phyloP scores from a whole-genome alignment of 768 basidiomycete genomes.

The Tricholoma sp. region DNA sequence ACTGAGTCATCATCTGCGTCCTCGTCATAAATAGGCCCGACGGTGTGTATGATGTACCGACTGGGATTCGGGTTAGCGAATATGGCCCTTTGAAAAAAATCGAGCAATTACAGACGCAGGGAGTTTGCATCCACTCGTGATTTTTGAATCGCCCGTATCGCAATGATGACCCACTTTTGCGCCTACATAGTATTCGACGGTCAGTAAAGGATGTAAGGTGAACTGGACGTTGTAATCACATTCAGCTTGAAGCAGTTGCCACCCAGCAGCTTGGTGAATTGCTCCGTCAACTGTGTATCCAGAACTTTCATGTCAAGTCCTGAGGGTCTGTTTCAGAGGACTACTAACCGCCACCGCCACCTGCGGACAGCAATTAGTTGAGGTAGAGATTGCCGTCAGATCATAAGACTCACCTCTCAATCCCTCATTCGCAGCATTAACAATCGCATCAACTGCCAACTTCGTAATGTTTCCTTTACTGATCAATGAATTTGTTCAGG shows the following conservation, averaged over 20 bases:
- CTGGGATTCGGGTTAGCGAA: slow-evolving; percentile 19
- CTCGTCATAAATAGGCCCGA: slow-evolving; percentile 62
- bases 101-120: slow-evolving; percentile 53
- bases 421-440: slow-evolving; percentile 76
- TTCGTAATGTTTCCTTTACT: slow-evolving; percentile 59
- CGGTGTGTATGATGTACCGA: slow-evolving; percentile 72
- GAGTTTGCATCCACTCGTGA: slow-evolving; percentile 71
- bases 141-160: slow-evolving; percentile 69
- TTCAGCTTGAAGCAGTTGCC: slow-evolving; percentile 51
- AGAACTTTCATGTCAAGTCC: neutral
- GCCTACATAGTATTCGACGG: slow-evolving; percentile 36
- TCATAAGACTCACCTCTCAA: slow-evolving; percentile 49
- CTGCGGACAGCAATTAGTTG: slow-evolving; percentile 29
- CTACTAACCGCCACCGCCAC: slow-evolving; percentile 71
- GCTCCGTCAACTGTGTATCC: slow-evolving; percentile 65
- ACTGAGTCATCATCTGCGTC: slow-evolving; percentile 20
- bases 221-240: slow-evolving; percentile 39
- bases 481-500: neutral
- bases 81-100: neutral
- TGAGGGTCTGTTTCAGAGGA: neutral
- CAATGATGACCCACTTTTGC: slow-evolving; percentile 55
- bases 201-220: neutral
- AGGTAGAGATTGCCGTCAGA: neutral
- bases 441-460: slow-evolving; percentile 66
- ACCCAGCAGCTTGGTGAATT: slow-evolving; percentile 74